Percentiles rank a stretch among this genome's conserved stretches.
Conservation (phyloP, 108 stramenopile genomes). For the Pseudonitzschia multistriata region DNA sequence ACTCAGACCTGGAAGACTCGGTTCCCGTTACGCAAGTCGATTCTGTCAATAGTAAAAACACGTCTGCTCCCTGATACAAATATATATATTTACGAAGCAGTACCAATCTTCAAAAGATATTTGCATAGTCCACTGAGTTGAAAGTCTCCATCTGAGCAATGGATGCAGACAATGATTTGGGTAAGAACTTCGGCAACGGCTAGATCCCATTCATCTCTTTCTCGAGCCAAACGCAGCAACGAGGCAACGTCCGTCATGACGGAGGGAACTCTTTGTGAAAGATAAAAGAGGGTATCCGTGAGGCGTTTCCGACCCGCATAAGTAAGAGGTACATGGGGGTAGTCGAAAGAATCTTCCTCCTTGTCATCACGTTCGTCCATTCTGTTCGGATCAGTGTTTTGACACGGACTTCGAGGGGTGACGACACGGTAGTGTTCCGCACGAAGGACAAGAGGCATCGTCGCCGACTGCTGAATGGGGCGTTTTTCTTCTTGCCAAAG, state of each 20-base stretch:
- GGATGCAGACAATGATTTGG: constrained; percentile 65
- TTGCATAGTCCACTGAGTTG: constrained; percentile 60
- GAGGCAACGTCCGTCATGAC: constrained; percentile 55
- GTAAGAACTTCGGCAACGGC: constrained; percentile 78
- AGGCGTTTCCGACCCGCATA: constrained; percentile 70
- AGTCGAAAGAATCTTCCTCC: constrained; percentile 29
- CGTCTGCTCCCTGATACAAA: too few relatives aligned
- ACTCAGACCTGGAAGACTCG: too few relatives aligned
- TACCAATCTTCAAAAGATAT: constrained; percentile 45
- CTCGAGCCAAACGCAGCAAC: constrained; percentile 57
- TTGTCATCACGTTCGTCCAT: not conserved
- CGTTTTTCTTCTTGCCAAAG: not conserved
- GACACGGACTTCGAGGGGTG: not conserved
- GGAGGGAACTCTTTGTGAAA: constrained; percentile 52
- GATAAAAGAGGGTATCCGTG: constrained; percentile 68
- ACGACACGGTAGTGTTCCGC: constrained; percentile 75
- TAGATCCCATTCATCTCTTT: constrained; percentile 69
- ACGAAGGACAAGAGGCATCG: constrained; percentile 34
- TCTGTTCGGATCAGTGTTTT: not conserved
- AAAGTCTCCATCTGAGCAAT: constrained; percentile 64
- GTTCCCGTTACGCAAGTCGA: too few relatives aligned
- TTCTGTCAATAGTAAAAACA: too few relatives aligned
- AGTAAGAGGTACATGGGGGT: constrained; percentile 67
- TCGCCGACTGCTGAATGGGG: constrained; percentile 11
- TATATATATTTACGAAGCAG: not conserved